Percentiles rank a stretch among this genome's conserved stretches.
Conservation (phyloP, 2,329 filamentous ascomycete species). For the Pseudogymnoascus sp. region DNA sequence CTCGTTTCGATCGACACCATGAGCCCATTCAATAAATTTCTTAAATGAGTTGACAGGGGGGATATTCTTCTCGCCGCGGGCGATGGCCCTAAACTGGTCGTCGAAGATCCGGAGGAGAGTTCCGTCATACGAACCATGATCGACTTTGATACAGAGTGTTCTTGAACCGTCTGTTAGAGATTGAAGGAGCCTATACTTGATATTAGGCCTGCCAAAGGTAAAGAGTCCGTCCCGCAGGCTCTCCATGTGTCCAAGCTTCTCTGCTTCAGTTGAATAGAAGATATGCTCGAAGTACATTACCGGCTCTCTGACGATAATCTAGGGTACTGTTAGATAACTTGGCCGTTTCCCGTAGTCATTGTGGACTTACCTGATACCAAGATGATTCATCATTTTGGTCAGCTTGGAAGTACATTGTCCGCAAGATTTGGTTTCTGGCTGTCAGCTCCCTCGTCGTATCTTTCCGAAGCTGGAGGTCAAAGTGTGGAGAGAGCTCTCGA, state of each 20-base stretch:
- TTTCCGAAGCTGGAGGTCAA: slow-evolving; percentile 11
- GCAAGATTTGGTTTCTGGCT: slow-evolving; percentile 15
- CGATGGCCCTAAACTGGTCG: slow-evolving; percentile 28
- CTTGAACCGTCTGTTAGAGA: slow-evolving; percentile 19
- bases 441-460: slow-evolving; percentile 10
- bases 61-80: slow-evolving; percentile 13
- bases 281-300: slow-evolving; percentile 13
- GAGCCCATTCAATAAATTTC: slow-evolving; percentile 23
- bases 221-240: slow-evolving; percentile 25
- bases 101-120: slow-evolving; percentile 33
- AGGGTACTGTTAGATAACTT: not conserved
- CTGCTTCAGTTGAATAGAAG: slow-evolving; percentile 19
- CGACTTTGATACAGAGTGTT: slow-evolving; percentile 29
- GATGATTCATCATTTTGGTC: slow-evolving; percentile 11
- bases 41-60: slow-evolving; percentile 20
- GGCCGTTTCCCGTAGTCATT: not conserved
- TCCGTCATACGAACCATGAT: slow-evolving; percentile 32
- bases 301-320: slow-evolving; percentile 19
- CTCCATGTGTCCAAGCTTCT: slow-evolving; percentile 22
- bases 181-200: slow-evolving; percentile 29
- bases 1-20: slow-evolving; percentile 16
- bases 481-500: slow-evolving; percentile 8
- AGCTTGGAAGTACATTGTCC: slow-evolving; percentile 16
- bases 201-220: slow-evolving; percentile 28
- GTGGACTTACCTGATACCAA: slow-evolving; percentile 1